Base-by-base conservation (phyloP, 2,329 filamentous ascomycete genomes). In the Diaporthe aspalathi region DNA sequence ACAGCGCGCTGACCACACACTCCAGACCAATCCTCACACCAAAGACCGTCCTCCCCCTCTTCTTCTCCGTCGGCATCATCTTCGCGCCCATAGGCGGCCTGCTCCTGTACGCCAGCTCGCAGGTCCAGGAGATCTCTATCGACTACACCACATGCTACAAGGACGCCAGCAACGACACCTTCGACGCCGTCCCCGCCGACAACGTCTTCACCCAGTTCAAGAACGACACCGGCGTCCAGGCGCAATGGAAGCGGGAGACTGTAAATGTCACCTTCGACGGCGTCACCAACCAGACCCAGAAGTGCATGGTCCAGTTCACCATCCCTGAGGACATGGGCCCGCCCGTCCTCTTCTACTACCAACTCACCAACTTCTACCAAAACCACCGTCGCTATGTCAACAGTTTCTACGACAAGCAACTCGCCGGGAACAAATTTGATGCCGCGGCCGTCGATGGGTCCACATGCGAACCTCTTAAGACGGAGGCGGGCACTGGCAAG, bases 281-380 rank as follows among this genome's bases (percentile, higher is more conserved):
- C 54, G 80, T 81, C 38, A 72, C 72, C 11, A 73, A 82, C 67
- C 80, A 29, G 75, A 81, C 53, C 82, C 84, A 63, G 83, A 76
- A 89, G 82, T 99, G 96, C 87, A 88, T 88, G 40, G 82, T 99
- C 70, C 86, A 90, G 73, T 97, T 98, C 82, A 85, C 88, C 45
- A 90, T 98, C 11, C 94, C 94, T 1, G 91, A 95, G 77, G 85
- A 90, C 71, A 91, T 99, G 82, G 86, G 88, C 3, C 89, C 94
- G 1, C 94, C 95, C 0, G 93, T 99, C 14, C 89, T 95, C 73
- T 90, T 98, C 82, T 99, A 98, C 85, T 99, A 99, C 82, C 92
- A 93, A 76, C 90, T 99, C 74, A 95, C 94, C 71, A 97, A 98
- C 83, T 99, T 99, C 84, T 98, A 98, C 85, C 96, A 99, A 83